Evolutionary conservation across 192 early-diverging fungal genomes (phyloP), one percentile per base, ranked within the genome.

Genomic region (Thamnidium elegans): DNA sequence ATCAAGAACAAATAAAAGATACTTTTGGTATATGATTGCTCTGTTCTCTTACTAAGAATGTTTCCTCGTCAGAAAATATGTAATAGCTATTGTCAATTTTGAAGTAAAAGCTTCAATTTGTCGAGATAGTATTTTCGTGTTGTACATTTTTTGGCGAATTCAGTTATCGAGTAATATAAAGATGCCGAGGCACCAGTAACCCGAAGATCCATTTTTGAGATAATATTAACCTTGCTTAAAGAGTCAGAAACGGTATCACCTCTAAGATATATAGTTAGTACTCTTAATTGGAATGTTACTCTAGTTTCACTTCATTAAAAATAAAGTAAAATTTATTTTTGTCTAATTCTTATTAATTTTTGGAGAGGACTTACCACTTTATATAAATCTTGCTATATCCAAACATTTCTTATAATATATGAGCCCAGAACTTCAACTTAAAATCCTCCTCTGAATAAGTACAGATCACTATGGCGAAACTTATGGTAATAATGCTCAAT

Each of bases 381-480:
- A 50, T 14, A 50, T 50, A 19, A n/a, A n/a, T n/a, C n/a, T 13
- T 50, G 14, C 48, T 50, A n/a, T 50, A 50, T 14, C 48, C 17
- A 50, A 50, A 50, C 1, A 50, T 4, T 13, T 50, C 48, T 20
- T 50, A 2, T 0, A 50, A 50, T 1, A 50, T 50, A 50, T 50
- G 17, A 3, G 48, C 13, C 48, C 48, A 50, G 48, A 50, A 50
- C 48, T 50, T 50, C 1, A 50, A 20, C 14, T 50, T 50, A 9
- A 50, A 50, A 50, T 50, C 48, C n/a, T 50, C 48, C n/a, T 50
- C 48, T 15, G 48, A 50, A 50, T 50, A 50, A 50, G 1, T 50
- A 14, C 17, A 1, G 6, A n/a, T n/a, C n/a, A n/a, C n/a, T n/a
- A n/a, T n/a, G n/a, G n/a, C n/a, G n/a, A n/a, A n/a, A n/a, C n/a